phyloP scores from a whole-genome alignment of 2,329 filamentous ascomycete species.

The Curvularia spicifera region DNA sequence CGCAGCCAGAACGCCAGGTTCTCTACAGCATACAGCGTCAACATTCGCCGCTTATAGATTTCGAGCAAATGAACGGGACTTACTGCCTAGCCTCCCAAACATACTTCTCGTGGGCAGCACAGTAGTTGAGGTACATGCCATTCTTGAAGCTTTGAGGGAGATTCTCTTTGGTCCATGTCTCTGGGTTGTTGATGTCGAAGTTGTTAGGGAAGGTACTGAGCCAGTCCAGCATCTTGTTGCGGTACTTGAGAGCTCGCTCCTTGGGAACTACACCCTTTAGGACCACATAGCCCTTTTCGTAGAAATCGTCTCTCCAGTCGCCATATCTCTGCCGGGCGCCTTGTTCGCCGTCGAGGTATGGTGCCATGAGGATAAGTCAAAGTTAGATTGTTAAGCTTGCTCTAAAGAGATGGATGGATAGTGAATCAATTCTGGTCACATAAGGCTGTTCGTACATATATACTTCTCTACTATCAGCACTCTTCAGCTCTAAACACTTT shows the following conservation, averaged over 20 bases:
- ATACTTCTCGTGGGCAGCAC: constrained; percentile 52
- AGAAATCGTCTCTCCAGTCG: constrained; percentile 43
- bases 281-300: constrained; percentile 37
- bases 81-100: constrained; percentile 52
- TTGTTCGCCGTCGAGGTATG: constrained; percentile 9
- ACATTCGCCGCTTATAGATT: background rate
- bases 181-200: constrained; percentile 40
- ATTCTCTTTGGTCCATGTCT: constrained; percentile 54
- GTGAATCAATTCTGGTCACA: background rate
- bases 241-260: constrained; percentile 37
- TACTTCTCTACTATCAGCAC: background rate
- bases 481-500: background rate
- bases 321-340: constrained; percentile 18
- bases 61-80: constrained; percentile 1
- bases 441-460: constrained; percentile 3
- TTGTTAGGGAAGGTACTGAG: constrained; percentile 38
- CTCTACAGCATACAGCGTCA: constrained; percentile 18
- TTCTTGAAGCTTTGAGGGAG: constrained; percentile 46
- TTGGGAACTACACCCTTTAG: constrained; percentile 33
- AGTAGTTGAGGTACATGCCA: constrained; percentile 52
- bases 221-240: constrained; percentile 41
- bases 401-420: background rate
- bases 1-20: constrained; percentile 51
- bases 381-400: background rate
- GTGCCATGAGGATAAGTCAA: constrained; percentile 7